phyloP scores from a whole-genome alignment of 768 basidiomycete genomes.

The Rhodotorula graminis region DNA sequence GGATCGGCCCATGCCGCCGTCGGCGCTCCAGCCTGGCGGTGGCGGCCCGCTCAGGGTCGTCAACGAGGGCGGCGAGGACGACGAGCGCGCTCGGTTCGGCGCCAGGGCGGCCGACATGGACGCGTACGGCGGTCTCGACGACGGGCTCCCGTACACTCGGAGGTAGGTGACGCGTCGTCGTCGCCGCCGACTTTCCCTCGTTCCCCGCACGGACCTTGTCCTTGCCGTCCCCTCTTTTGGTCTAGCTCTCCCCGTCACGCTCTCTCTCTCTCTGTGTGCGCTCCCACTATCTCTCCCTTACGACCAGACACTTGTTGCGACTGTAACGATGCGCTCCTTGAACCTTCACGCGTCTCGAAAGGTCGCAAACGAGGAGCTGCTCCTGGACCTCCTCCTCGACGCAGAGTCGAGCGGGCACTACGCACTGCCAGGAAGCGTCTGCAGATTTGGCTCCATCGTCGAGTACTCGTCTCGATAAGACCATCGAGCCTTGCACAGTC shows the following conservation, averaged over 20 bases:
- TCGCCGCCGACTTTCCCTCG: neutral
- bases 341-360: too few species aligned
- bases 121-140: conserved; percentile 11
- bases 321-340: too few species aligned
- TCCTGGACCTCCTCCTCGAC: too few species aligned
- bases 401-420: too few species aligned
- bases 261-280: too few species aligned
- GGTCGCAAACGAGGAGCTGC: too few species aligned
- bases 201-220: neutral
- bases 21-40: neutral
- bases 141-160: neutral
- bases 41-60: conserved; percentile 1
- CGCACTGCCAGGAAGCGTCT: too few species aligned
- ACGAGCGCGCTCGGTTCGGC: neutral
- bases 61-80: neutral
- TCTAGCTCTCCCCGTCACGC: neutral
- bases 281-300: too few species aligned
- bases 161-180: neutral
- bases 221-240: neutral
- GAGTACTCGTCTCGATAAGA: too few species aligned
- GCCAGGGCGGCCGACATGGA: neutral
- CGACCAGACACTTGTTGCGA: too few species aligned
- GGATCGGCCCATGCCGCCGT: neutral
- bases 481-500: too few species aligned
- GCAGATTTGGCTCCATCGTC: too few species aligned